Evolutionary conservation across 345 rosid genomes (phyloP), one percentile per base, ranked within the genome.

Genomic region (Melaleuca alternifolia): DNA sequence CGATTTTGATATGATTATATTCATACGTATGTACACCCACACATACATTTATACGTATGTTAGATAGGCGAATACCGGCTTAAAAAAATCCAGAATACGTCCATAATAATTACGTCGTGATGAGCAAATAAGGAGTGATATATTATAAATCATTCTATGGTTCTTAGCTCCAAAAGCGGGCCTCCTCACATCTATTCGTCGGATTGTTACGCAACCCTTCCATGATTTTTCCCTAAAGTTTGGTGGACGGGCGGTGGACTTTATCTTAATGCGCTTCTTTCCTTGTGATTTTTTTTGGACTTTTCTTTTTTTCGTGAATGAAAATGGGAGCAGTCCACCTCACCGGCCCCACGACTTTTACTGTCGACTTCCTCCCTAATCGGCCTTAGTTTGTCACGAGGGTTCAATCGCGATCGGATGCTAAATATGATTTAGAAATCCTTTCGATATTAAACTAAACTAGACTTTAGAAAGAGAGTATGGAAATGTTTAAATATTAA

Each of bases 401-500:
- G 26, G 11, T 26, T n/a, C 6, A 3, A 56, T 9, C 12, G n/a
- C 11, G 10, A 9, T 56, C 5, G 12, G 11, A 10, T 3, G n/a
- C 2, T 56, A 10, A 21, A 54, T 23, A 0, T 8, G 11, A 41
- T 41, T 41, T n/a, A n/a, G n/a, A n/a, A 71, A 71, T 18, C 9
- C 2, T 71, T 3, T 18, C 3, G 2, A 2, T 4, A 37, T 2
- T 0, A 10, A 10, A 65, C 1, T 16, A 65, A 11, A 5, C 10
- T 5, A 7, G 15, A n/a, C n/a, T n/a, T n/a, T n/a, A n/a, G n/a
- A n/a, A n/a, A n/a, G n/a, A n/a, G n/a, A n/a, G n/a, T n/a, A n/a
- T n/a, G n/a, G n/a, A 1, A 28, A 30, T 14, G 14, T 3, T 14
- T 7, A 10, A 2, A 5, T 4, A 54, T 10, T 23, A 54, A 54